Evolutionary conservation across 2,329 filamentous ascomycete genomes (phyloP).

Genomic region (Metarhizium robertsii): DNA sequence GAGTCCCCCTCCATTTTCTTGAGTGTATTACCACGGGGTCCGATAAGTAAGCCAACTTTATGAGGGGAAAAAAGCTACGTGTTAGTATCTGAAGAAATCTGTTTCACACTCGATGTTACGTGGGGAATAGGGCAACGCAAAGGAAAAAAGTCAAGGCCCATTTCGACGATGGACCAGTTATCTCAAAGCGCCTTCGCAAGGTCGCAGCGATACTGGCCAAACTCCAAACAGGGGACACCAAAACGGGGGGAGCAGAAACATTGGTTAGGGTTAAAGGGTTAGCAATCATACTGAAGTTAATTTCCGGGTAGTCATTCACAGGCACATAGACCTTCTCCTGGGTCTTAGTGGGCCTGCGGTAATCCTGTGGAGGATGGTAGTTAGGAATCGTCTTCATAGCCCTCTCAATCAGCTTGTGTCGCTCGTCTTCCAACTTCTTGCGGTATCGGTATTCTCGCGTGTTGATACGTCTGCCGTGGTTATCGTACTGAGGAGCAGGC

Average conservation of each 20-base stretch:
- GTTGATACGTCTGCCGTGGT: constrained; percentile 98
- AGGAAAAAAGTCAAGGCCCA: not conserved
- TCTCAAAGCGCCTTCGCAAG: constrained; percentile 21
- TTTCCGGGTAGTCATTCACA: constrained; percentile 99
- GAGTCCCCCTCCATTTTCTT: constrained; percentile 99
- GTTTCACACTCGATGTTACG: constrained; percentile 18
- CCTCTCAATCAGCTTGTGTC: constrained; percentile 97
- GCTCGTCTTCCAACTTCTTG: constrained; percentile 96
- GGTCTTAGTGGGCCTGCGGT: constrained; percentile 97
- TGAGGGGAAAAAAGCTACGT: constrained; percentile 70
- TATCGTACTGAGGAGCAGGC: constrained; percentile 94
- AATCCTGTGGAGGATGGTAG: constrained; percentile 97
- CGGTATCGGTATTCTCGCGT: constrained; percentile 97
- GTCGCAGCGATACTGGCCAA: constrained; percentile 31
- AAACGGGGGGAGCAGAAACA: constrained; percentile 26
- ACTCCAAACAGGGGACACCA: constrained; percentile 26
- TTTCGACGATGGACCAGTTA: constrained; percentile 24
- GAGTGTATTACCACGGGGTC: constrained; percentile 97
- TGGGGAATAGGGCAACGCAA: not conserved
- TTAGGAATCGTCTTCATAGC: constrained; percentile 99
- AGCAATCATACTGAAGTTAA: constrained; percentile 99
- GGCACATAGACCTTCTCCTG: constrained; percentile 99
- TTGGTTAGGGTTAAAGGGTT: constrained; percentile 81
- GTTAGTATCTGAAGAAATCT: constrained; percentile 61
- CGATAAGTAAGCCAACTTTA: constrained; percentile 99